A percentile compares a stretch with the other conserved stretches of the same genome.
Conservation (phyloP, 2,329 filamentous ascomycete genomes). For the Microsporum audouinii region DNA sequence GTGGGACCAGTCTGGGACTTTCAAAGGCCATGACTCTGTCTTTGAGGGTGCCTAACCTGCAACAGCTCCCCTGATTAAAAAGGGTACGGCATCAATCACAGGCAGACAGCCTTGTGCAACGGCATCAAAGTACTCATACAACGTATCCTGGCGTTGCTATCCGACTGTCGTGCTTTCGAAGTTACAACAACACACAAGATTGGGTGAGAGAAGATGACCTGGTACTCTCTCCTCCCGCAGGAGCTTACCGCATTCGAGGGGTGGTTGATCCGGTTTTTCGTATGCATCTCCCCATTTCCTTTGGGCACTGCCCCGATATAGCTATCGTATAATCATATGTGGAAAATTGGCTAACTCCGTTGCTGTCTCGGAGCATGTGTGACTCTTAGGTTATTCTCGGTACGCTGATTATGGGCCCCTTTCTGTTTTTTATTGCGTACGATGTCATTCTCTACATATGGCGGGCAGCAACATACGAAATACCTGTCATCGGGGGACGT, state of each 20-base stretch:
- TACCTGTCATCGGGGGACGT: constrained; percentile 50
- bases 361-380: constrained; percentile 4
- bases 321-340: not conserved
- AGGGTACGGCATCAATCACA: not conserved
- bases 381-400: constrained; percentile 47
- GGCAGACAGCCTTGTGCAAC: not conserved
- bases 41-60: not conserved
- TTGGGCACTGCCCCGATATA: constrained; percentile 7
- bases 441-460: constrained; percentile 52
- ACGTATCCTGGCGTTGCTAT: not conserved
- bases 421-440: constrained; percentile 51
- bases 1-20: not conserved
- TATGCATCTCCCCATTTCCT: constrained; percentile 29
- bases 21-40: not conserved
- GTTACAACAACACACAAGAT: not conserved
- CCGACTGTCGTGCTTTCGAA: not conserved
- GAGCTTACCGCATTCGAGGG: constrained; percentile 47
- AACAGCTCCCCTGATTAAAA: not conserved
- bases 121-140: not conserved
- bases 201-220: constrained; percentile 40
- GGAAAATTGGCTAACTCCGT: not conserved
- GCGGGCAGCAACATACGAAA: constrained; percentile 46
- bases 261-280: constrained; percentile 52
- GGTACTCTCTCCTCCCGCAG: constrained; percentile 54
- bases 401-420: constrained; percentile 50